A percentile compares a stretch with the other conserved stretches of the same genome.
Conservation (phyloP, 306 rosid genomes). For the Mimosa pudica region DNA sequence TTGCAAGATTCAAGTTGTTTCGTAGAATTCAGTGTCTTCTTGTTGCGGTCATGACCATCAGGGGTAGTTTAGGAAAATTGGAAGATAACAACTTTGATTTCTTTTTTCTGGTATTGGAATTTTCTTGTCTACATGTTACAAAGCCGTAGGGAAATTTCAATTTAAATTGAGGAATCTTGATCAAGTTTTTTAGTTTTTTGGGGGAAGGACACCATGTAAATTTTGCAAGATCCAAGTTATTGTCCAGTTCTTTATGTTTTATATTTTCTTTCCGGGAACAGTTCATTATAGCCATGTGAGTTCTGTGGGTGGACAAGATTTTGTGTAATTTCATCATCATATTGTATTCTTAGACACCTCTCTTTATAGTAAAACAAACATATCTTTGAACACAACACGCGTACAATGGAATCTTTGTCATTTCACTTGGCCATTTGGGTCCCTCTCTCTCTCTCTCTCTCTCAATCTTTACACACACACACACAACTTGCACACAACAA, state of each 20-base stretch:
- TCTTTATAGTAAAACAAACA: constrained; percentile 1
- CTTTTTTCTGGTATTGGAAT: too few relatives aligned
- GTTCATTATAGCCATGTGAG: constrained; percentile 11
- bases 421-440: constrained; percentile 13
- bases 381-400: not conserved
- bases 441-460: not conserved
- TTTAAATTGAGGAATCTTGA: not conserved
- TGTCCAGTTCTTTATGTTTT: not conserved
- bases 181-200: not conserved
- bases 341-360: constrained; percentile 6
- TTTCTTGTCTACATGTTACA: constrained; percentile 9
- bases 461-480: not conserved
- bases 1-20: not conserved
- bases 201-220: not conserved
- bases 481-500: too few relatives aligned
- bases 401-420: constrained; percentile 5
- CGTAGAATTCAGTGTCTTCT: constrained; percentile 56
- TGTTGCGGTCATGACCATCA: constrained; percentile 64
- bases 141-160: not conserved
- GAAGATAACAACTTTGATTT: not conserved
- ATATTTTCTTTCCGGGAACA: not conserved
- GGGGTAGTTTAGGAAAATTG: not conserved
- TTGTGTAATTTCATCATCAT: constrained; percentile 1
- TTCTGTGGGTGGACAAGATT: not conserved
- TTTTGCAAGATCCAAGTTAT: not conserved